phyloP scores from a whole-genome alignment of 768 basidiomycete species.

The Kwoniella dejecticola region DNA sequence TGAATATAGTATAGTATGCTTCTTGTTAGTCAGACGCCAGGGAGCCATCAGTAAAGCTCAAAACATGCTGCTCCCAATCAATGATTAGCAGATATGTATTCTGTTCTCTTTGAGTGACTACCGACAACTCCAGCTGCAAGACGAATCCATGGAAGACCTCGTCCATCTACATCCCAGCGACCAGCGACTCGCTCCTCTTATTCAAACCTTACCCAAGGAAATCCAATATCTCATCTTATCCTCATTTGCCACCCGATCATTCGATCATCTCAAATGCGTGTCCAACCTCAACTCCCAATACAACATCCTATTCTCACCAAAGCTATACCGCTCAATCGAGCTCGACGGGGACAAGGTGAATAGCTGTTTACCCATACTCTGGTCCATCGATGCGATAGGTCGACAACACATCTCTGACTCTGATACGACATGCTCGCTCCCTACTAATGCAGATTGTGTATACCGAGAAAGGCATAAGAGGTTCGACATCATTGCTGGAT shows the following conservation, averaged over 20 bases:
- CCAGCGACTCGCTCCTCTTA: neutral
- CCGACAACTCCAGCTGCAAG: too few relatives aligned
- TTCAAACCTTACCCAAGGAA: neutral
- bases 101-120: too few relatives aligned
- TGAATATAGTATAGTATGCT: too few relatives aligned
- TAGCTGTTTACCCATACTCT: neutral
- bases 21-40: too few relatives aligned
- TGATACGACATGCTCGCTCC: too few relatives aligned
- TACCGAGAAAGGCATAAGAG: too few relatives aligned
- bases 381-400: neutral
- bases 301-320: neutral
- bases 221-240: neutral
- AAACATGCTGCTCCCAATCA: too few relatives aligned
- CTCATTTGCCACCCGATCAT: slow-evolving; percentile 1
- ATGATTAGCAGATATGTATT: too few relatives aligned
- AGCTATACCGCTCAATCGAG: neutral
- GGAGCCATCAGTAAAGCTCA: too few relatives aligned
- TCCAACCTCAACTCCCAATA: neutral
- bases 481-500: too few relatives aligned
- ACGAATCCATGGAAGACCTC: too few relatives aligned
- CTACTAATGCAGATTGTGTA: too few relatives aligned
- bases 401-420: neutral
- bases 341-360: neutral
- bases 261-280: neutral
- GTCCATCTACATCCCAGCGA: neutral